Percentiles rank a stretch among this genome's conserved stretches.
Evolutionary conservation across 202 grass and related monocot species (phyloP).

Genomic region (Carex arenaria): DNA sequence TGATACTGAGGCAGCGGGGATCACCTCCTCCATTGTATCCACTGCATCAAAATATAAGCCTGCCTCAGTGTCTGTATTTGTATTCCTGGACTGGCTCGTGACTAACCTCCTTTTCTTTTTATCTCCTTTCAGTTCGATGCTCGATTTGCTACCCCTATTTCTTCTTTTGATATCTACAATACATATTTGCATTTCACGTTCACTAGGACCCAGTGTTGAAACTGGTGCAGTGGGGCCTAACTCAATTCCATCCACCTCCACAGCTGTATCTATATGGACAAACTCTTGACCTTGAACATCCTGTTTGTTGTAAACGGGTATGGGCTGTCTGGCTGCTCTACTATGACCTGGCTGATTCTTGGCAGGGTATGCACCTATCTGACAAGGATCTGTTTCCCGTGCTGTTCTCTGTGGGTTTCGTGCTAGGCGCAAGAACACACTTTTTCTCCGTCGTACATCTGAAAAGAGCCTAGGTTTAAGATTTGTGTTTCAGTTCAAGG

Average conservation of each 20-base stretch:
- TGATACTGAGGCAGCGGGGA: neutral
- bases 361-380: constrained; percentile 14
- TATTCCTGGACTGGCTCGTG: neutral
- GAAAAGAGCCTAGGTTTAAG: neutral
- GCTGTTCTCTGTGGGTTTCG: neutral
- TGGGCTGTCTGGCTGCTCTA: neutral
- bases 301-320: neutral
- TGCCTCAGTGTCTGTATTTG: neutral
- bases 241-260: too few relatives aligned
- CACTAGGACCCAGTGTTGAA: too few relatives aligned
- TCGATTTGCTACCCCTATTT: constrained; percentile 20
- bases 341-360: constrained; percentile 4
- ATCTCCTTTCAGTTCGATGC: constrained; percentile 15
- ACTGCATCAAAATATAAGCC: constrained; percentile 11
- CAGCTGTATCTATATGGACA: neutral
- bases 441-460: constrained; percentile 17
- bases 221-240: too few relatives aligned
- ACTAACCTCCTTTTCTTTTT: constrained; percentile 66
- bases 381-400: constrained; percentile 2
- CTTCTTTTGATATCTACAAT: constrained; percentile 60
- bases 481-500: constrained; percentile 10
- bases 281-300: constrained; percentile 19
- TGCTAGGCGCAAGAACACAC: constrained; percentile 53
- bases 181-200: constrained; percentile 4
- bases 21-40: constrained; percentile 13